Evolutionary conservation across 805 yeast species (phyloP).

Genomic region (Metschnikowia picachoensis): DNA sequence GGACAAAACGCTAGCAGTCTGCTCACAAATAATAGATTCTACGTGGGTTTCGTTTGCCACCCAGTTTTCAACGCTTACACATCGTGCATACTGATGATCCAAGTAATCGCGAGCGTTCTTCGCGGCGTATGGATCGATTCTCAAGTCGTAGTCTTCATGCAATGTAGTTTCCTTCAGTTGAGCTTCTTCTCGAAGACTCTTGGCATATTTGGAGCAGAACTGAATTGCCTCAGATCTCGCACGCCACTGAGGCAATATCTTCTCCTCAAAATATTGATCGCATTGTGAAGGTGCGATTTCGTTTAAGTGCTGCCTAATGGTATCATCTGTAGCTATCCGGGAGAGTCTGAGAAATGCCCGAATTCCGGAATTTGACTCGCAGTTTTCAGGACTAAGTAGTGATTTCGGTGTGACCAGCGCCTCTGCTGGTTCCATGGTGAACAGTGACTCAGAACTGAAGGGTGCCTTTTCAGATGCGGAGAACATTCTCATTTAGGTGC

Average conservation of each 20-base stretch:
- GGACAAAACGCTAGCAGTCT: conserved; percentile 30
- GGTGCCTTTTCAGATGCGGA: neutral
- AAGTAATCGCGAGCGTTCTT: conserved; percentile 21
- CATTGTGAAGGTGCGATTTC: conserved; percentile 24
- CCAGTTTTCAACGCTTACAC: conserved; percentile 35
- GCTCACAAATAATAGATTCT: conserved; percentile 32
- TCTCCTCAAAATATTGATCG: conserved; percentile 24
- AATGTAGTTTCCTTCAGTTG: conserved; percentile 1
- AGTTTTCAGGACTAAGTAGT: conserved; percentile 29
- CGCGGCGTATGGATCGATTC: conserved; percentile 39
- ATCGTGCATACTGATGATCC: conserved; percentile 22
- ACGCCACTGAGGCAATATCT: conserved; percentile 36
- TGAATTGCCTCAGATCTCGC: conserved; percentile 27
- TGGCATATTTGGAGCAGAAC: conserved; percentile 30
- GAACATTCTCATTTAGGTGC: neutral
- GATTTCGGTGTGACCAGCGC: conserved; percentile 1
- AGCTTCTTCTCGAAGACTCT: conserved; percentile 19
- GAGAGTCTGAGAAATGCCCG: conserved; percentile 38
- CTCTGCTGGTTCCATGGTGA: neutral
- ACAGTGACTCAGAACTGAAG: neutral
- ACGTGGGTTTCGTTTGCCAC: conserved; percentile 31
- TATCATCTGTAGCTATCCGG: conserved; percentile 38
- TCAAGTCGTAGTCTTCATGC: conserved; percentile 23
- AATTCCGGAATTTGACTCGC: conserved; percentile 31
- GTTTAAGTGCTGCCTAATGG: conserved; percentile 36